Evolutionary conservation across 1,284 basidiomycete genomes (phyloP).

Genomic region (Cryptococcus floricola): DNA sequence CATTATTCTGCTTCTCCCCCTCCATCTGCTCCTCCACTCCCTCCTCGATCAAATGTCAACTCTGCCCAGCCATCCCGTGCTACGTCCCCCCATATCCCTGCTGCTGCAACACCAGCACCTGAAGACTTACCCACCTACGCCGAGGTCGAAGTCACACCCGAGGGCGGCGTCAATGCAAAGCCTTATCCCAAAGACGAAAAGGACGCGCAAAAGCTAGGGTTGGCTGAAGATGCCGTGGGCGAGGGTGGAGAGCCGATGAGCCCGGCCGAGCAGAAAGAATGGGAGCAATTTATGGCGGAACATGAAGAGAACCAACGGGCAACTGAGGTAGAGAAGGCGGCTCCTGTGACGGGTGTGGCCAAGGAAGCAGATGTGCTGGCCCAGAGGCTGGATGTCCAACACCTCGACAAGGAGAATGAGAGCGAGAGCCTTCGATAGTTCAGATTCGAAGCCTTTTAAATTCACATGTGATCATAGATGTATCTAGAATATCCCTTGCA

Average conservation of each 20-base stretch:
- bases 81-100: no score
- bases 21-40: background rate
- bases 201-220: background rate
- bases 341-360: background rate
- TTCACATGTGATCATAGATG: no score
- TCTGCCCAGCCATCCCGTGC: background rate
- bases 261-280: conserved; percentile 23
- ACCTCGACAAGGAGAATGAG: background rate
- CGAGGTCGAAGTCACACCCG: no score
- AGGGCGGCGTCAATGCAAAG: no score
- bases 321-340: background rate
- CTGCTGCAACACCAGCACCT: background rate
- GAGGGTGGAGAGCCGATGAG: conserved; percentile 19
- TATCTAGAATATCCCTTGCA: no score
- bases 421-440: background rate
- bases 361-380: conserved; percentile 1
- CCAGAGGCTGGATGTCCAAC: background rate
- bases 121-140: no score
- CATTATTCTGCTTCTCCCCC: conserved; percentile 18
- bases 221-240: conserved; percentile 5
- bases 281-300: conserved; percentile 20
- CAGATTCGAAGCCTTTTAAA: no score
- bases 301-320: conserved; percentile 1
- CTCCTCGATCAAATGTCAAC: background rate
- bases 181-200: background rate